These are phyloP conservation scores for Quercus alba DNA, from an alignment of 306 rosid species.

Conservation along the genomic window DNA sequence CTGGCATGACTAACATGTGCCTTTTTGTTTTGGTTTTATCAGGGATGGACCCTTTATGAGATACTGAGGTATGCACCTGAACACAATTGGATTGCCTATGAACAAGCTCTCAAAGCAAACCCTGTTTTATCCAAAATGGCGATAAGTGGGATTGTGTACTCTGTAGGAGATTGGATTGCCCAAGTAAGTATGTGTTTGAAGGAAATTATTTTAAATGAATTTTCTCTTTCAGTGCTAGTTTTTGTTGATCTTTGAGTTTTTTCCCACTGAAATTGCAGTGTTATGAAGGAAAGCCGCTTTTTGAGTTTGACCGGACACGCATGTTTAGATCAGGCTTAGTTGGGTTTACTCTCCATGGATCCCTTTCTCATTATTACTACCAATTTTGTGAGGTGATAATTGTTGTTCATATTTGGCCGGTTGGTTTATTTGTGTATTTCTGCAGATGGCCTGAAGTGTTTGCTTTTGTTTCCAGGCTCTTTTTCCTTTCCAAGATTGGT, in stretches of 20 bases:
- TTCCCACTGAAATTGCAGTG: slow-evolving; percentile 50
- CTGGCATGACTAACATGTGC: neutral
- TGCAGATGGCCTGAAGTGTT: slow-evolving; percentile 29
- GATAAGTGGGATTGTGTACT: slow-evolving; percentile 84
- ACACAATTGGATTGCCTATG: slow-evolving; percentile 96
- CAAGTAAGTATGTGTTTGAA: slow-evolving; percentile 64
- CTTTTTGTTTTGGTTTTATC: slow-evolving; percentile 26
- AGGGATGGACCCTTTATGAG: slow-evolving; percentile 98
- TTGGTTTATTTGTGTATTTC: slow-evolving; percentile 19
- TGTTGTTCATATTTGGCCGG: slow-evolving; percentile 25
- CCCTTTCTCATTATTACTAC: slow-evolving; percentile 96
- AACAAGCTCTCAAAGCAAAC: slow-evolving; percentile 77
- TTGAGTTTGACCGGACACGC: slow-evolving; percentile 75
- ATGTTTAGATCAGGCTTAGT: slow-evolving; percentile 87
- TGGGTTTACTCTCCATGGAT: slow-evolving; percentile 93
- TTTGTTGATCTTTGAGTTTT: neutral
- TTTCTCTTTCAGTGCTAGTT: neutral
- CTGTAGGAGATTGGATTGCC: slow-evolving; percentile 95
- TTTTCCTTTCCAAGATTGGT: slow-evolving; percentile 88
- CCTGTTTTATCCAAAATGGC: slow-evolving; percentile 94
- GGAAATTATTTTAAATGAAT: slow-evolving; percentile 4
- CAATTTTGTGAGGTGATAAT: slow-evolving; percentile 86
- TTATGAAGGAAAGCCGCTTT: slow-evolving; percentile 81
- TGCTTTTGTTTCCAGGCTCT: slow-evolving; percentile 48
- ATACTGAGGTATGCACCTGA: slow-evolving; percentile 87